Conservation (phyloP, 2,329 filamentous ascomycete species). For the Rhexocercosporidium sp. region DNA sequence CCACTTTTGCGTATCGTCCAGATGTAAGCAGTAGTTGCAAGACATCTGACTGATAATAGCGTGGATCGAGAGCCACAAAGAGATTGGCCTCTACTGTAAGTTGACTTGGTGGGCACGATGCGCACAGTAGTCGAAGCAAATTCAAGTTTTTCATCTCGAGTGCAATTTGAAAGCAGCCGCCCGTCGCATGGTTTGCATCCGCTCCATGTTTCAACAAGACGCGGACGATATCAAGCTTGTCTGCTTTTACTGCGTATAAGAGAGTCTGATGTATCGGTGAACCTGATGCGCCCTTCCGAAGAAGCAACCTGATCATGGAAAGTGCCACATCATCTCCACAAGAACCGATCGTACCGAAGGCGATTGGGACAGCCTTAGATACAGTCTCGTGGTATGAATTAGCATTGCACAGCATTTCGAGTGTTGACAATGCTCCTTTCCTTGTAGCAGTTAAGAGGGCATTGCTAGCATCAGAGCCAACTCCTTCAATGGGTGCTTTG, state of each 20-base stretch:
- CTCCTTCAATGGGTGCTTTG: slow-evolving; percentile 16
- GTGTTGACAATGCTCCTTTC: slow-evolving; percentile 13
- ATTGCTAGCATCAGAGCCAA: slow-evolving; percentile 8
- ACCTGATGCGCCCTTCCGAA: slow-evolving; percentile 11
- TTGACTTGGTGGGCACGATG: slow-evolving; percentile 1
- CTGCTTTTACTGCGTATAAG: neutral
- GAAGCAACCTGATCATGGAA: slow-evolving; percentile 16
- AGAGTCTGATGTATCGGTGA: slow-evolving; percentile 14
- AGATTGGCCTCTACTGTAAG: neutral
- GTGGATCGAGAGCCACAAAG: slow-evolving; percentile 13
- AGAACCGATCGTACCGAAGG: slow-evolving; percentile 9
- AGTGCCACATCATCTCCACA: slow-evolving; percentile 12
- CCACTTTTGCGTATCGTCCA: neutral
- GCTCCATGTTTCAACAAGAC: slow-evolving; percentile 14
- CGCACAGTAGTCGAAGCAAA: slow-evolving; percentile 14
- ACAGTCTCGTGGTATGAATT: slow-evolving; percentile 7
- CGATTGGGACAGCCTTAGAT: slow-evolving; percentile 10
- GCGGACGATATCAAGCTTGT: slow-evolving; percentile 8
- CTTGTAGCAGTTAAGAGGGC: slow-evolving; percentile 7
- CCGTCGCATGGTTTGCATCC: slow-evolving; percentile 10
- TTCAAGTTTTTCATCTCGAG: slow-evolving; percentile 7
- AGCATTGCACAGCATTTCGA: slow-evolving; percentile 17
- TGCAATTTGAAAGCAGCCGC: slow-evolving; percentile 6
- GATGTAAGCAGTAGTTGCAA: slow-evolving; percentile 17
- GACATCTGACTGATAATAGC: slow-evolving; percentile 6